phyloP scores from a whole-genome alignment of 371 early-diverging fungal genomes.

The Rhizopus sp. region DNA sequence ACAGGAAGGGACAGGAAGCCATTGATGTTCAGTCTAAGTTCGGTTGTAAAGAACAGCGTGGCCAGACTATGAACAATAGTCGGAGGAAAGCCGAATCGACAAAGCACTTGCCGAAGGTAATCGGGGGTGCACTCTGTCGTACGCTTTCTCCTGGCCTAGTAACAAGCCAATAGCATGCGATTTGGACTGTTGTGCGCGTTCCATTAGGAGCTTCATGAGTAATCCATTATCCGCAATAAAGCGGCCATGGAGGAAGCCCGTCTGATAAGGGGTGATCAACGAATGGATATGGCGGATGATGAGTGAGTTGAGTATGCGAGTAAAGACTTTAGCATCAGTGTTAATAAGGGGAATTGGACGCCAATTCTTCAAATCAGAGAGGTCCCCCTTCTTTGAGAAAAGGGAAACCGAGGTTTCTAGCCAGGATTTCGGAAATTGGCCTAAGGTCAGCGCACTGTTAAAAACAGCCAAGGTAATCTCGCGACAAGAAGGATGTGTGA shows the following conservation, averaged over 20 bases:
- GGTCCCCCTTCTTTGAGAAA: constrained; percentile 9
- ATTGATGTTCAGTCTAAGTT: constrained; percentile 24
- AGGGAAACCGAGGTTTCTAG: not conserved
- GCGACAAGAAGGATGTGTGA: constrained; percentile 1
- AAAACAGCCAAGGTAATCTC: not conserved
- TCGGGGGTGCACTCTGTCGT: no score
- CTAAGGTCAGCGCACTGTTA: constrained; percentile 4
- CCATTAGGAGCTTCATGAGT: constrained; percentile 6
- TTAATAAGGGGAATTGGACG: constrained; percentile 10
- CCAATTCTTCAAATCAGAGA: constrained; percentile 9
- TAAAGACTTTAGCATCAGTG: constrained; percentile 16
- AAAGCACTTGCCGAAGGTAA: no score
- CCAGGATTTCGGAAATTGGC: constrained; percentile 8
- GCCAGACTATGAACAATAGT: not conserved
- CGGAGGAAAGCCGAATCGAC: constrained; percentile 14
- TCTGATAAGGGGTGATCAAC: constrained; percentile 6
- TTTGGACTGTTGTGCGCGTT: not conserved
- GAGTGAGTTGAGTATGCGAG: constrained; percentile 5
- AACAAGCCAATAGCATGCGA: constrained; percentile 5
- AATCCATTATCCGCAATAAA: constrained; percentile 14
- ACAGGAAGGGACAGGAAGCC: constrained; percentile 11
- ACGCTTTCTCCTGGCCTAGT: constrained; percentile 15
- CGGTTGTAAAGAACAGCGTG: constrained; percentile 24
- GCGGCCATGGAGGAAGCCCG: constrained; percentile 14
- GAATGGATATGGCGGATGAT: not conserved